Base-by-base conservation (phyloP, 495 filamentous ascomycete genomes). In the Podospora didyma region DNA sequence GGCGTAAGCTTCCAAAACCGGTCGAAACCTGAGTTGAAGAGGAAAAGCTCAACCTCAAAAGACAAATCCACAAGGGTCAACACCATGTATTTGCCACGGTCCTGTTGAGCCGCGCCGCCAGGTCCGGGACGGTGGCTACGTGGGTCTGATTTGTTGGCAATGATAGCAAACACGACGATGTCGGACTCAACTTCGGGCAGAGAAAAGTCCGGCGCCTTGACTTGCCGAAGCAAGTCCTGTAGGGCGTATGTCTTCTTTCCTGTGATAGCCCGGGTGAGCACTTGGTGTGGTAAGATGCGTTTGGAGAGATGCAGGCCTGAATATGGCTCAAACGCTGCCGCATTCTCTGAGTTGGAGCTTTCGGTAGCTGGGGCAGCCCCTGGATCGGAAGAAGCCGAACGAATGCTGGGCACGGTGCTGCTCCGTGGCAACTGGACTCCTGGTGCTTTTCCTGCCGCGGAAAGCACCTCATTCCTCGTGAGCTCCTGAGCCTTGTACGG, bases 11-110 rank as follows among this genome's bases (percentile, higher is more conserved):
- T 92, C 85, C 92, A 96, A 75, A 90, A 97, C 39, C 86, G 85
- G 4, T 89, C 86, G 65, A 96, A 97, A 17, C 89, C 95, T 0
- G 87, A 83, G 63, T 89, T 90, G 67, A 99, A 99, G 26, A 99
- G 83, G 64, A 88, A 97, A 23, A 96, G 82, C 54, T 96, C 91
- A 21, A 97, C 69, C 39, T 95, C 90, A 88, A 87, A 97, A 62
- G 89, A 86, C 7, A 97, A 77, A 67, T 97, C 93, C 5, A 89
- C 89, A 14, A 99, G 79, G 7, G 82, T 86, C 41, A 99, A 76
- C 2, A 88, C 89, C 92, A 99, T 97, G 74, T 92, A 97, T 67
- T 92, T 93, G 20, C 82, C 82, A 17, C 74, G 80, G 11, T 82
- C 79, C 49, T 85, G 80, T 34, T 72, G 67, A 12, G 59, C 50